phyloP scores from a whole-genome alignment of 306 rosid species.

The Biancaea sappan region DNA sequence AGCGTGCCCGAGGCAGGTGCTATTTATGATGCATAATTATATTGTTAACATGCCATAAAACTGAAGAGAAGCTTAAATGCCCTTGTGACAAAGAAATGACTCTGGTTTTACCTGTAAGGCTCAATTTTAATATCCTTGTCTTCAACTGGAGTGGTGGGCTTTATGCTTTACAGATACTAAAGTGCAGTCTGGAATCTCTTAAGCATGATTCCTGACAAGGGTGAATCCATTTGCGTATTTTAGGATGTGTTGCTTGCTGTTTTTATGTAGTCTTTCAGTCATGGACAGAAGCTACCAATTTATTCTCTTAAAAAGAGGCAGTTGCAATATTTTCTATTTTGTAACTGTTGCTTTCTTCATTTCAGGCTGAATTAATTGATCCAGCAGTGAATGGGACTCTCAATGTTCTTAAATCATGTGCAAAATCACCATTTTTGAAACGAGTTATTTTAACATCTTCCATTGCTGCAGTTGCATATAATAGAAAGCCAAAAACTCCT shows the following conservation, averaged over 20 bases:
- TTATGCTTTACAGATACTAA: not conserved
- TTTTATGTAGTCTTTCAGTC: not conserved
- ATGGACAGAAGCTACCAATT: not conserved
- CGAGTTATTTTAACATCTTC: conserved; percentile 44
- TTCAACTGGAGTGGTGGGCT: not conserved
- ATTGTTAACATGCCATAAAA: not conserved
- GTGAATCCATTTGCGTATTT: not conserved
- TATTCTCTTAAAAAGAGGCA: not conserved
- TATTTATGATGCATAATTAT: not conserved
- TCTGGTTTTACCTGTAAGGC: not conserved
- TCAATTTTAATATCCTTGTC: not conserved
- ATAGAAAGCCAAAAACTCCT: conserved; percentile 9
- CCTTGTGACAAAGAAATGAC: not conserved
- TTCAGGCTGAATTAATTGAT: conserved; percentile 42
- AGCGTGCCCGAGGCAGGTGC: not conserved
- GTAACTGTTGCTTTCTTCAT: conserved; percentile 16
- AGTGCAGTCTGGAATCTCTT: not conserved
- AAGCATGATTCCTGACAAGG: not conserved
- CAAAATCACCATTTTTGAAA: conserved; percentile 41
- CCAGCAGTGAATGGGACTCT: conserved; percentile 56
- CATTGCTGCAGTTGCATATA: conserved; percentile 2
- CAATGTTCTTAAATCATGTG: conserved; percentile 54
- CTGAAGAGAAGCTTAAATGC: not conserved
- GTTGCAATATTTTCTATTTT: conserved; percentile 9
- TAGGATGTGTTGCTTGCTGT: not conserved